phyloP scores from a whole-genome alignment of 2,329 filamentous ascomycete species.

The Talaromyces sp. region DNA sequence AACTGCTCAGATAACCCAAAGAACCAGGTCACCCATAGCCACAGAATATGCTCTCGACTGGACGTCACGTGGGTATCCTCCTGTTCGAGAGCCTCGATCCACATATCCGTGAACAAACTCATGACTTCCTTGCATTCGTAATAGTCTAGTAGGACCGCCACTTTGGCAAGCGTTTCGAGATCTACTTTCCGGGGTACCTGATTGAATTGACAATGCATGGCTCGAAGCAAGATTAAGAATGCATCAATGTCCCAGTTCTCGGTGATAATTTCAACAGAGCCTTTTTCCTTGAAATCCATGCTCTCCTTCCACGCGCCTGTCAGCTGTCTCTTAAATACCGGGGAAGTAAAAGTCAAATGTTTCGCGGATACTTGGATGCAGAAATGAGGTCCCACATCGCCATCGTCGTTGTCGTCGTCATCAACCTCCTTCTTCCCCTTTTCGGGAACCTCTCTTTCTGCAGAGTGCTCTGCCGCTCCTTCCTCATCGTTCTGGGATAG shows the following conservation, averaged over 20 bases:
- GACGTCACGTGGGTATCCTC: too few relatives aligned
- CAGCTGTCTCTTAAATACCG: conserved; percentile 25
- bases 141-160: conserved; percentile 26
- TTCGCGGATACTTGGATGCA: conserved; percentile 29
- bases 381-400: too few relatives aligned
- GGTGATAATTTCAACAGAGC: conserved; percentile 24
- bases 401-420: too few relatives aligned
- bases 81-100: conserved; percentile 22
- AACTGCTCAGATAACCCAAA: too few relatives aligned
- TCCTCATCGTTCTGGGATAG: too few relatives aligned
- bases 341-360: conserved; percentile 25
- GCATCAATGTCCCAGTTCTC: conserved; percentile 28
- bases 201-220: conserved; percentile 25
- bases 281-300: conserved; percentile 14
- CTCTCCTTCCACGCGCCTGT: conserved; percentile 26
- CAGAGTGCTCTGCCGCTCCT: too few relatives aligned
- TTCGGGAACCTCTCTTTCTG: too few relatives aligned
- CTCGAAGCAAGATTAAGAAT: conserved; percentile 26
- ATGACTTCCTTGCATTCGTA: conserved; percentile 25
- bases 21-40: too few relatives aligned
- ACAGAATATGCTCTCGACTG: too few relatives aligned
- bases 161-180: conserved; percentile 19
- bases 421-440: too few relatives aligned
- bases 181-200: conserved; percentile 19
- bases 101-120: conserved; percentile 14